phyloP scores from a whole-genome alignment of 441 rosid species.

The Kokia cookei region DNA sequence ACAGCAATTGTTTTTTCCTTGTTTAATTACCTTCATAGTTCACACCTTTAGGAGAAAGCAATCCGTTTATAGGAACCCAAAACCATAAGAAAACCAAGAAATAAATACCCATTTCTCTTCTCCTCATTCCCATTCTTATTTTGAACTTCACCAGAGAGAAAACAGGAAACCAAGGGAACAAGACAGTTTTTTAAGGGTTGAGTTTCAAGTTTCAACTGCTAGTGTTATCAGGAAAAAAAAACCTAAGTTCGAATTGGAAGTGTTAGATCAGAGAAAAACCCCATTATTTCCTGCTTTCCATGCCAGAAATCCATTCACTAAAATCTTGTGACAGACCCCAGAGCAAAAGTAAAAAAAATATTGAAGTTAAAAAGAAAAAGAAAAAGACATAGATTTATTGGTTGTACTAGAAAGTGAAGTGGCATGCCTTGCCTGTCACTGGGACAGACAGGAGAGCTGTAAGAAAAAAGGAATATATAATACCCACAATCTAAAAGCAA shows the following conservation, averaged over 20 bases:
- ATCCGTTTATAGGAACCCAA: conserved; percentile 45
- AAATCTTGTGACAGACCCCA: conserved; percentile 45
- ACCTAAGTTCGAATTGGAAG: conserved; percentile 14
- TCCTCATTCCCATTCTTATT: conserved; percentile 26
- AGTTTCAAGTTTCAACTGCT: conserved; percentile 7
- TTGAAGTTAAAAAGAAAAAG: conserved; percentile 22
- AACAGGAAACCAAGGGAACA: background rate
- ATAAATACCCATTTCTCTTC: conserved; percentile 21
- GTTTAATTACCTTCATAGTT: conserved; percentile 81
- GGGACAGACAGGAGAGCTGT: conserved; percentile 37
- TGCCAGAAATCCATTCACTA: conserved; percentile 39
- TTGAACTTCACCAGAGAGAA: conserved; percentile 5
- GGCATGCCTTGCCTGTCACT: conserved; percentile 50
- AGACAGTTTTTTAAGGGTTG: conserved; percentile 14
- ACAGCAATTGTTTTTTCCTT: background rate
- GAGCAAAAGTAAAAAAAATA: conserved; percentile 23
- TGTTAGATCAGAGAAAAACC: conserved; percentile 18
- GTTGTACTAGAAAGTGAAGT: conserved; percentile 41
- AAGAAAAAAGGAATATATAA: conserved; percentile 22
- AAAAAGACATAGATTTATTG: conserved; percentile 28
- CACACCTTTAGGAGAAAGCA: conserved; percentile 90
- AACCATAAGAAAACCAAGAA: conserved; percentile 43
- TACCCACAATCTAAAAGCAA: conserved; percentile 41
- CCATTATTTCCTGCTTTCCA: conserved; percentile 29
- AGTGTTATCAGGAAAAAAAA: conserved; percentile 10